Evolutionary conservation across 495 filamentous ascomycete species (phyloP).

Genomic region (Penicillium chermesinum): DNA sequence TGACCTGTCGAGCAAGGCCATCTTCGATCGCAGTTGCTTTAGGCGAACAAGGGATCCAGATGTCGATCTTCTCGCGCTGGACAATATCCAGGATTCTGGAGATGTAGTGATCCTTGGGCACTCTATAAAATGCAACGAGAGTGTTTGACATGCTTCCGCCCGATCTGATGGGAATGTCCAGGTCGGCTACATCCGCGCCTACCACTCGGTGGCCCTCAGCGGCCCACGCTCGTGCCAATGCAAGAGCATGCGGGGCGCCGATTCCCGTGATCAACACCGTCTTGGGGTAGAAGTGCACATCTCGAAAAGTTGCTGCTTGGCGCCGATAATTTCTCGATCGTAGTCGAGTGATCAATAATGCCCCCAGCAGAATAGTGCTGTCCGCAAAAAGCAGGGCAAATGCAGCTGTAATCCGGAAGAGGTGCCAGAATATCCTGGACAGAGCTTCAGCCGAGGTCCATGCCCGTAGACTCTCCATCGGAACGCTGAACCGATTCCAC

Average conservation of each 20-base stretch:
- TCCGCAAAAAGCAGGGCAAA: constrained; percentile 51
- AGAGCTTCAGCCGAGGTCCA: constrained; percentile 2
- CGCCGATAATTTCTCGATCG: constrained; percentile 15
- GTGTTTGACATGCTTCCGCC: constrained; percentile 40
- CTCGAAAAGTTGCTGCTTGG: constrained; percentile 21
- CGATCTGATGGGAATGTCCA: constrained; percentile 41
- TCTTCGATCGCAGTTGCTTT: constrained; percentile 57
- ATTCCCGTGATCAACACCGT: constrained; percentile 71
- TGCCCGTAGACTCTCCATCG: constrained; percentile 8
- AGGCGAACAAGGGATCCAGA: constrained; percentile 71
- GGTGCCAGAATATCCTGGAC: constrained; percentile 19
- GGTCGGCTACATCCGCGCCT: constrained; percentile 61
- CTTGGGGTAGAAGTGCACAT: constrained; percentile 45
- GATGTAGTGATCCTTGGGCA: constrained; percentile 46
- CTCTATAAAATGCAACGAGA: constrained; percentile 48
- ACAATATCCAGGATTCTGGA: constrained; percentile 52
- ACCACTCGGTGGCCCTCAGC: constrained; percentile 64
- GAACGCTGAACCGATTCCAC: neutral
- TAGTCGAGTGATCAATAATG: constrained; percentile 18
- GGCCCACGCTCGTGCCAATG: constrained; percentile 62
- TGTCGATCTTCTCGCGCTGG: constrained; percentile 54
- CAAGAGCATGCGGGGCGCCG: constrained; percentile 61
- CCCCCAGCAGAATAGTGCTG: constrained; percentile 43
- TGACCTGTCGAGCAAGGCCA: constrained; percentile 54
- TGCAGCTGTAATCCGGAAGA: constrained; percentile 28